A percentile compares a stretch with the other conserved stretches of the same genome.
phyloP scores from a whole-genome alignment of 768 basidiomycete species.

The Amanita rubescens region DNA sequence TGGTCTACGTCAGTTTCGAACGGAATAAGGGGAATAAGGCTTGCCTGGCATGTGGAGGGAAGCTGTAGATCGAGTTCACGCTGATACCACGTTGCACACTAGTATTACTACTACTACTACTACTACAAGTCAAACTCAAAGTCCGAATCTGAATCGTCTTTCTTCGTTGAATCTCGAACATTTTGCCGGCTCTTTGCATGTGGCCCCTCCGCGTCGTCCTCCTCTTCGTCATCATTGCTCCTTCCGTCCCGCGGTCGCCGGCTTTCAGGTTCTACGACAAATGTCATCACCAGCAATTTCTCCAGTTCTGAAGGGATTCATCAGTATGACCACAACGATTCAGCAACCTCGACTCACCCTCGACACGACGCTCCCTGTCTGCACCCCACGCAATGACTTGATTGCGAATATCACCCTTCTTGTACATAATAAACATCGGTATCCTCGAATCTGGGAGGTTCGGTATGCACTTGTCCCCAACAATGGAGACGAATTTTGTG shows the following conservation, averaged over 20 bases:
- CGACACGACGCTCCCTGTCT: slow-evolving; percentile 64
- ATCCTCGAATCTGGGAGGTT: slow-evolving; percentile 87
- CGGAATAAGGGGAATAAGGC: neutral
- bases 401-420: slow-evolving; percentile 83
- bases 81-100: neutral
- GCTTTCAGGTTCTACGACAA: slow-evolving; percentile 55
- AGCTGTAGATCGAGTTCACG: neutral
- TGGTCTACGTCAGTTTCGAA: neutral
- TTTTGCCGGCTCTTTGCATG: slow-evolving; percentile 51
- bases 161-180: slow-evolving; percentile 38
- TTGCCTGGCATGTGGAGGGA: slow-evolving; percentile 4
- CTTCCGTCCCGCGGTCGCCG: slow-evolving; percentile 23
- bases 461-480: slow-evolving; percentile 93
- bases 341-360: slow-evolving; percentile 45
- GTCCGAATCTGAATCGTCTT: slow-evolving; percentile 46
- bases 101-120: neutral
- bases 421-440: slow-evolving; percentile 90
- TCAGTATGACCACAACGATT: slow-evolving; percentile 8
- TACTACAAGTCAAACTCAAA: slow-evolving; percentile 68
- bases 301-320: slow-evolving; percentile 51
- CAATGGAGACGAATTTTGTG: slow-evolving; percentile 94
- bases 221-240: slow-evolving; percentile 42
- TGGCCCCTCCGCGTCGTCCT: slow-evolving; percentile 22
- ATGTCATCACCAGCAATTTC: slow-evolving; percentile 55
- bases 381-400: slow-evolving; percentile 84